Base-by-base conservation (phyloP, 768 basidiomycete genomes). In the Amanita subjunquillea region DNA sequence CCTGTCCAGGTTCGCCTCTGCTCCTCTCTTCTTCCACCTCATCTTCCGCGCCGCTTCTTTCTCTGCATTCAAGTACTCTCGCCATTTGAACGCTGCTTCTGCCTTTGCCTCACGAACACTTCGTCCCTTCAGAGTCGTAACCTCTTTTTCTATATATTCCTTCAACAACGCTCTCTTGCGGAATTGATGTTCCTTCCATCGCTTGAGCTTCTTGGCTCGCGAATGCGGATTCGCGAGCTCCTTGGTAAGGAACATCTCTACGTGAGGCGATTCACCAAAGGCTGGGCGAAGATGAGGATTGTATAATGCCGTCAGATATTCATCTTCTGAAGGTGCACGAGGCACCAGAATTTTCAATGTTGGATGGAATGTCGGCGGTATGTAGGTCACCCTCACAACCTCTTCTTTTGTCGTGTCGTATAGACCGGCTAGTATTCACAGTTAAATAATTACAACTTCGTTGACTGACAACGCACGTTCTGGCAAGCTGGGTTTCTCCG, bases 161-260 rank as follows among this genome's bases (percentile, higher is more conserved):
- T 74, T 69, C 44, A 84, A 69, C 50, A 85, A 68, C 17, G 66
- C 64, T 41, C 74, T 70, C 61, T 73, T 75, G 56, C 73, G 69
- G 15, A 63, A 58, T 56, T 75, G 73, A 57, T 73, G 75, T 3
- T 70, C 72, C 63, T 86, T 79, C 85, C 85, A 91, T 56, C 90
- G 79, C 46, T 72, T 71, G 60, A 86, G 82, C 64, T 87, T 90
- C 72, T 87, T 90, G 7, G 88, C 85, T 17, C 87, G 82, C 10
- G 85, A 80, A 61, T 90, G 84, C 23, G 88, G 88, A 64, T 91
- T 90, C 25, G 86, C 74, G 37, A 92, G 77, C 60, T 92, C 90
- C 55, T 76, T 76, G 42, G 69, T 62, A 53, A 92, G 67, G 60
- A 80, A 79, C 22, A 76, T 61, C 62, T 92, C 90, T 54, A 87